These are phyloP conservation scores for Aspergillus ibericus DNA, from an alignment of 2,329 filamentous ascomycete genomes.

Conservation along the genomic window DNA sequence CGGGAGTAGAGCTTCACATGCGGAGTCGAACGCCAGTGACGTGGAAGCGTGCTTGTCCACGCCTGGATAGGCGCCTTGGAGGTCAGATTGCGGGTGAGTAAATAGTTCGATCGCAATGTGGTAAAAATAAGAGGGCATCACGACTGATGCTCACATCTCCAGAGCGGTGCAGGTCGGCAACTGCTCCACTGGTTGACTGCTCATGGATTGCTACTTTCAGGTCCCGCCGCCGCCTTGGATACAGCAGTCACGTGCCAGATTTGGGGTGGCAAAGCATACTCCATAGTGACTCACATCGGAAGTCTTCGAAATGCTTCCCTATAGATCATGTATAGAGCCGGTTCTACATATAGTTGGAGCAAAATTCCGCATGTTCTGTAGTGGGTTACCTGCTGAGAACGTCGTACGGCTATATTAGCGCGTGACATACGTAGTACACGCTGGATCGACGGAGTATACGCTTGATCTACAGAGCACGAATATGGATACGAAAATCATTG, in stretches of 20 bases:
- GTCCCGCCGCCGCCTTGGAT: conserved; percentile 2
- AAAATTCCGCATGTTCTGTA: too few relatives aligned
- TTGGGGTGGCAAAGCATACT: not conserved
- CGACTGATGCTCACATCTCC: conserved; percentile 32
- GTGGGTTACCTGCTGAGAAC: too few relatives aligned
- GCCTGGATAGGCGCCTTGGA: conserved; percentile 8
- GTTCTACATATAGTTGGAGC: too few relatives aligned
- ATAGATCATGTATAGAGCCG: too few relatives aligned
- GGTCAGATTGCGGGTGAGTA: conserved; percentile 31
- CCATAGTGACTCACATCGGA: not conserved
- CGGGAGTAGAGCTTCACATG: conserved; percentile 38
- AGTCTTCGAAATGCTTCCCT: not conserved
- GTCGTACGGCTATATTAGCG: not conserved
- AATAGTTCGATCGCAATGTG: conserved; percentile 63
- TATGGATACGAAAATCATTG: too few relatives aligned
- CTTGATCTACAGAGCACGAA: too few relatives aligned
- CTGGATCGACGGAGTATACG: not conserved
- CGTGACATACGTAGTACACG: not conserved
- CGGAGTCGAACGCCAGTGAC: conserved; percentile 34
- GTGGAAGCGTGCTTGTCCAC: conserved; percentile 17
- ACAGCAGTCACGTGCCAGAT: conserved; percentile 8
- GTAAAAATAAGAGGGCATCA: conserved; percentile 65
- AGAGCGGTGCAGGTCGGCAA: not conserved
- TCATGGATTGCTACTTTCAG: not conserved
- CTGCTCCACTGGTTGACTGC: not conserved